Evolutionary conservation across 371 early-diverging fungal genomes (phyloP), one percentile per base, ranked within the genome.

Genomic region (Rhizopus delemar): DNA sequence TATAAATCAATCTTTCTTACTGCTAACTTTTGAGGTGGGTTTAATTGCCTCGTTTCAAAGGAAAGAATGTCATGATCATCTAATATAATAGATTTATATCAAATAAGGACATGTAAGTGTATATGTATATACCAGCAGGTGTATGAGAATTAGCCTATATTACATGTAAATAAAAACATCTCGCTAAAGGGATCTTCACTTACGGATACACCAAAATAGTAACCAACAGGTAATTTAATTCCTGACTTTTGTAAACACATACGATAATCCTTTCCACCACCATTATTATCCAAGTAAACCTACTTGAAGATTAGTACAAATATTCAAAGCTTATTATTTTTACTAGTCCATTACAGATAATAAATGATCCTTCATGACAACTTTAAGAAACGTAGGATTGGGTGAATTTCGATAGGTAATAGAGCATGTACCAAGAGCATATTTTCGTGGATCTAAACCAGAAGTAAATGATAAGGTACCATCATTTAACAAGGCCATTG

Each of bases 41-140:
- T 85, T 31, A 90, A 67, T 61, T 94, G 88, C 56, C 78, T 89
- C 1, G 84, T 78, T 48, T 91, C 90, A 57, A 93, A 86, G 2
- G 87, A 78, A 15, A 81, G 69, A 34, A 93, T 57, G 66, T 92
- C 93, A 68, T 94, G 94, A 62, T 92, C 92, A 75, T 93, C 93
- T 77, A 71, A 39, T 35, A 56, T 48, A 32, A 8, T 35, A 16
- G 36, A 22, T 22, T 50, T 52, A 46, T 32, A 15, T 43, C 51
- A 5, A 28, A n/a, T 7, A 16, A 43, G 2, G 6, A 3, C 15
- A 9, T 6, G 6, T 43, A 13, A 11, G 6, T 15, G 2, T 43
- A 3, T 43, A 6, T 43, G 8, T n/a, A 35, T 33, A 65, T 66
- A 77, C 72, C 71, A 43, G 75, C 73, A 43, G 77, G 77, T 54